Evolutionary conservation across 1,284 basidiomycete species (phyloP), one percentile per base, ranked within the genome.

Genomic region (Coriolopsis trogii): DNA sequence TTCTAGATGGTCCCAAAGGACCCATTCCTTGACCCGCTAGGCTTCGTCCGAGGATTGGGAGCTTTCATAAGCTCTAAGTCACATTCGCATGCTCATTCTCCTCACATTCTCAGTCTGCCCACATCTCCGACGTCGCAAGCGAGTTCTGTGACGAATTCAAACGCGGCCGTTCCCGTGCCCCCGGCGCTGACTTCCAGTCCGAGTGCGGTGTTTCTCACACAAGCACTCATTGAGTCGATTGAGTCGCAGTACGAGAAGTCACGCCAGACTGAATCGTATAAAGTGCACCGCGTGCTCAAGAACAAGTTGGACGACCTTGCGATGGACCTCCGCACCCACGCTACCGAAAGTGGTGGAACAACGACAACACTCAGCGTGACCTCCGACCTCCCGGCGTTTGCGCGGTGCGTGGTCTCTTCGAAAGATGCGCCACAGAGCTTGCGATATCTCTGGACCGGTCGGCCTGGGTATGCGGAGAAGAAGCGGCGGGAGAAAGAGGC

Each of bases 21-120:
- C 63, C 89, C 90, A 0, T 91, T 92, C 64, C 67, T 88, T 31
- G 78, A 89, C 50, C 85, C 87, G 2, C 66, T 77, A 37, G 70
- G 71, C 7, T 87, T 90, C 56, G 55, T 65, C 29, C 55, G 55
- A 21, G 62, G 63, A 6, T 50, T 72, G 30, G 53, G 59, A 10
- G 54, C 61, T 15, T 69, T 67, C 49, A 59, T 64, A 7, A 38
- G 51, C 7, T 51, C 65, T 6, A 56, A 64, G 37, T 52, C 58
- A 2, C 62, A 67, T 50, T 39, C 58, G 1, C 60, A 63, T 25
- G 36, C 50, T 12, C 60, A 60, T 26, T 61, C 61, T 24, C 51
- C 52, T 3, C 61, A 63, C 37, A 56, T 34, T 39, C 51, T 47
- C 33, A 59, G 49, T 46, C 25, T 56, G 48, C 47, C 44, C 60